These are phyloP conservation scores for Chrysochromulina parva DNA, from an alignment of 78 protist genomes.

Conservation along the genomic window DNA sequence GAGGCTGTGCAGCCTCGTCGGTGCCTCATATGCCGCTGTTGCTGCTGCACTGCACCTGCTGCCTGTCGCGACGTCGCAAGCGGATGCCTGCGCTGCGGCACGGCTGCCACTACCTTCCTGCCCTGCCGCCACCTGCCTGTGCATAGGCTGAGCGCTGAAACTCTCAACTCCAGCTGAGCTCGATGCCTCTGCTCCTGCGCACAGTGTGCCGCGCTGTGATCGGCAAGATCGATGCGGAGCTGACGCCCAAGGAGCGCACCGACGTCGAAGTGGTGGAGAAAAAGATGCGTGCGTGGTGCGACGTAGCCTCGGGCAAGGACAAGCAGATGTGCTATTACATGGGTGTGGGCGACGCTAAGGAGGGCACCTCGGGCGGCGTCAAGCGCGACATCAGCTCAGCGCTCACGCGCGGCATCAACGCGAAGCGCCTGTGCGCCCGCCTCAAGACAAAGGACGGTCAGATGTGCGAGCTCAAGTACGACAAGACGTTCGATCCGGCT, in stretches of 20 bases:
- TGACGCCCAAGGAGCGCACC: background rate
- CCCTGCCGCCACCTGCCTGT: too few species aligned
- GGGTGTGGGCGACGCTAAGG: background rate
- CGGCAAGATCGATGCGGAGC: background rate
- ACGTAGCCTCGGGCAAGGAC: background rate
- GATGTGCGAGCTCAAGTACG: conserved; percentile 26
- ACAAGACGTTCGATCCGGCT: background rate
- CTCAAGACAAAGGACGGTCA: background rate
- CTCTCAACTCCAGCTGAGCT: too few species aligned
- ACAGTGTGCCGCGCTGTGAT: background rate
- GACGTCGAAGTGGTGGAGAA: background rate
- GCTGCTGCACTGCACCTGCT: too few species aligned
- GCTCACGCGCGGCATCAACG: background rate
- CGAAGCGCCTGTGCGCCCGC: conserved; percentile 14
- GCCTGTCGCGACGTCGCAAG: too few species aligned
- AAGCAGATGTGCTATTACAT: conserved; percentile 19
- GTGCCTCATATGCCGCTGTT: too few species aligned
- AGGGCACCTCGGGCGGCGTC: conserved; percentile 10
- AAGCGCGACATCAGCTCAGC: background rate
- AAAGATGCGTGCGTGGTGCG: background rate
- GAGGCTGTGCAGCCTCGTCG: too few species aligned
- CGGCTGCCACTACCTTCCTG: too few species aligned
- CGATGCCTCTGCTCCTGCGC: background rate
- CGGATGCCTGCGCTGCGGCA: too few species aligned
- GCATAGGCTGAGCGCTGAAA: too few species aligned